Base-by-base conservation (phyloP, 2,329 filamentous ascomycete species). In the Davidsoniella australis region DNA sequence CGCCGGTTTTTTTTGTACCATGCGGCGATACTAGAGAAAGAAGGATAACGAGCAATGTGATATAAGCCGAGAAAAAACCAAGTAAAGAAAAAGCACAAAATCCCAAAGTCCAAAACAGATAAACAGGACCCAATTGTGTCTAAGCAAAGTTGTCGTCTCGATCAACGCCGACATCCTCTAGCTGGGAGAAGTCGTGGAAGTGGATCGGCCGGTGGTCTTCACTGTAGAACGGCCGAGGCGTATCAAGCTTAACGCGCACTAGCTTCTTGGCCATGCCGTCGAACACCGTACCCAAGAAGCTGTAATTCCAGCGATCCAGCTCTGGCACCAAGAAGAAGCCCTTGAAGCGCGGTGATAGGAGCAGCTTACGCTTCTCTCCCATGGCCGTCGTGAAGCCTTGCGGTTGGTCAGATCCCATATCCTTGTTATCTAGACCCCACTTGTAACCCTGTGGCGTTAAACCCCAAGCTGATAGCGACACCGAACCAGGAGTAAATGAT, bases 281-380 rank as follows among this genome's bases (percentile, higher is more conserved):
- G 61, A 96, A 98, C 0, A 80, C 79, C 56, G 80, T 86, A 49
- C 91, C 91, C 80, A 96, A 86, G 72, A 98, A 98, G 64, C 84
- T 91, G 69, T 95, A 98, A 66, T 98, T 98, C 91, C 91, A 98
- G 54, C 82, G 73, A 54, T 80, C 80, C 49, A 82, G 81, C 60
- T 95, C 88, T 0, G 91, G 91, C 18, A 96, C 87, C 49, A 98
- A 69, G 77, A 98, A 98, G 70, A 88, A 96, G 24, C 91, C 93
- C 57, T 84, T 78, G 63, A 95, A 94, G 63, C 88, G 85, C 58
- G 95, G 89, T 56, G 85, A 93, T 48, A 98, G 75, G 24, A 98
- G 69, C 49, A 98, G 70, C 68, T 98, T 94, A 57, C 86, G 87
- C 69, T 96, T 96, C 65, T 93, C 84, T 47, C 91, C 91, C 76